A percentile compares a stretch with the other conserved stretches of the same genome.
Evolutionary conservation across 2,329 filamentous ascomycete genomes (phyloP).

Genomic region (Capronia coronata): DNA sequence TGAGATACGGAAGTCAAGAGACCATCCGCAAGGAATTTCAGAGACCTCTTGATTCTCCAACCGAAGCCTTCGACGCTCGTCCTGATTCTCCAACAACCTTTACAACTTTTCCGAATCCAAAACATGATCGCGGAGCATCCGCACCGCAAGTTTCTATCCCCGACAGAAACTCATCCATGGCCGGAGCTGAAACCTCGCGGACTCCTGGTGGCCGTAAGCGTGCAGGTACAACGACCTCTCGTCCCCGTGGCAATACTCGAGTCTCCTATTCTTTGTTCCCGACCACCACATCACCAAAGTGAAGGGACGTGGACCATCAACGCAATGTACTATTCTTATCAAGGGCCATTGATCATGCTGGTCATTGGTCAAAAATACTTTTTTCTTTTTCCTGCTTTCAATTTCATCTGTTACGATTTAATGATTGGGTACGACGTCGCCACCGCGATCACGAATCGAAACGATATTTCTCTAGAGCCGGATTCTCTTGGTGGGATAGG

Average conservation of each 20-base stretch:
- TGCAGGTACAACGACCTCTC: slow-evolving; percentile 21
- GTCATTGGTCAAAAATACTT: neutral
- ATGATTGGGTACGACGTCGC: slow-evolving; percentile 16
- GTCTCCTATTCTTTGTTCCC: slow-evolving; percentile 44
- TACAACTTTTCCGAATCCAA: slow-evolving; percentile 3
- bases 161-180: slow-evolving; percentile 23
- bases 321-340: neutral
- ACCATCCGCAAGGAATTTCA: slow-evolving; percentile 20
- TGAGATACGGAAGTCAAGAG: slow-evolving; percentile 22
- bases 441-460: slow-evolving; percentile 20
- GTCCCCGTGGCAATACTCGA: slow-evolving; percentile 26
- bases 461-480: slow-evolving; percentile 8
- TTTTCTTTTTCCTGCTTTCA: neutral
- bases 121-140: slow-evolving; percentile 17
- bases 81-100: neutral
- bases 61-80: neutral
- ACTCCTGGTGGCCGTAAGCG: slow-evolving; percentile 16
- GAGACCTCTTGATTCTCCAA: neutral
- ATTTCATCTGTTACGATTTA: slow-evolving; percentile 17
- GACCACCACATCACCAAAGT: slow-evolving; percentile 22
- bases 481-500: neutral
- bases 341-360: neutral
- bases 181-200: slow-evolving; percentile 5
- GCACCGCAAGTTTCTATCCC: slow-evolving; percentile 22
- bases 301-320: neutral